A percentile compares a stretch with the other conserved stretches of the same genome.
These are phyloP conservation scores for Malus sieversii DNA, from an alignment of 306 rosid species.

Conservation along the genomic window DNA sequence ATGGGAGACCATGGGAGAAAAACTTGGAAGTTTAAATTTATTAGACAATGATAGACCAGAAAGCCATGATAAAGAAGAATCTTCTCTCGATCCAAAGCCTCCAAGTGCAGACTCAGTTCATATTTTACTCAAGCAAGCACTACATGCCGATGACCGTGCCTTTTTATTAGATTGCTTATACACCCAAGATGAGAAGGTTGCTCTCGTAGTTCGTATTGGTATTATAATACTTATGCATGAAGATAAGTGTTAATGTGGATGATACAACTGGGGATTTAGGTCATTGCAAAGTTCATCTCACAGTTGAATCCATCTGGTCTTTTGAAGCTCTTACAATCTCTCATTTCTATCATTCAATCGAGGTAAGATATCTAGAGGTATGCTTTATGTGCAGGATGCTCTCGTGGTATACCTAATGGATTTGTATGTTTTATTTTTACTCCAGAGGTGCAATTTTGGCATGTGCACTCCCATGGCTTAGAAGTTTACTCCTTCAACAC, in stretches of 20 bases:
- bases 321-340: slow-evolving; percentile 58
- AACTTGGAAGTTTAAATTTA: slow-evolving; percentile 55
- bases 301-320: slow-evolving; percentile 52
- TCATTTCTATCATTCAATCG: slow-evolving; percentile 53
- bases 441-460: slow-evolving; percentile 71
- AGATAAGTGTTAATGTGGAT: background rate
- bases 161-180: slow-evolving; percentile 67
- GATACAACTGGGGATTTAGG: slow-evolving; percentile 35
- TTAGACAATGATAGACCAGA: slow-evolving; percentile 26
- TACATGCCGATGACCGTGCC: slow-evolving; percentile 67
- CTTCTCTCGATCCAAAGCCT: slow-evolving; percentile 35
- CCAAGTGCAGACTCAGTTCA: slow-evolving; percentile 78
- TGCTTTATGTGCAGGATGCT: background rate
- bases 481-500: slow-evolving; percentile 63
- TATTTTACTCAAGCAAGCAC: slow-evolving; percentile 74
- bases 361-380: slow-evolving; percentile 33
- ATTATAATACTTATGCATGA: background rate
- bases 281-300: slow-evolving; percentile 61
- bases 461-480: slow-evolving; percentile 73
- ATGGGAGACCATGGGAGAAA: slow-evolving; percentile 94
- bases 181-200: slow-evolving; percentile 70
- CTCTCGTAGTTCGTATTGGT: background rate
- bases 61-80: slow-evolving; percentile 29
- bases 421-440: background rate
- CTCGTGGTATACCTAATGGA: background rate